Conservation (phyloP, 139 green algal genomes). For the Astrephomene gubernaculifera region DNA sequence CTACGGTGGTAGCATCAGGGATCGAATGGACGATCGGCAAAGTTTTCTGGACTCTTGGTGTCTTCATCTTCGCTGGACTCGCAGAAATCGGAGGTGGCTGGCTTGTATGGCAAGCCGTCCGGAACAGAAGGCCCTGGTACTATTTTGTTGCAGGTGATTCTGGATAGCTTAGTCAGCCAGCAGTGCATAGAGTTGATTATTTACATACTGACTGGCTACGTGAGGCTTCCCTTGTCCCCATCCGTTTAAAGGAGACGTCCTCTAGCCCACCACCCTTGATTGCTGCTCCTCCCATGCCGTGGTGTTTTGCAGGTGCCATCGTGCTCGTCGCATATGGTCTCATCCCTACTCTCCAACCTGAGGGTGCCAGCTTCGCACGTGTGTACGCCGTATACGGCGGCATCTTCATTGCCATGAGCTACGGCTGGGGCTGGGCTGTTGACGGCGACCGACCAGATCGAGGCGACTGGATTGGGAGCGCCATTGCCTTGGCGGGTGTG, state of each 20-base stretch:
- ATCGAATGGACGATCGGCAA: constrained; percentile 57
- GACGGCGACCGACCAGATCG: constrained; percentile 78
- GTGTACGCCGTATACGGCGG: constrained; percentile 87
- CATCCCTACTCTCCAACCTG: constrained; percentile 84
- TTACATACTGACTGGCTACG: no score
- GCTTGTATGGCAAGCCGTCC: constrained; percentile 86
- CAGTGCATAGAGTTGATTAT: no score
- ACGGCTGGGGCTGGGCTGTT: constrained; percentile 86
- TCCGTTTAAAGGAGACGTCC: no score
- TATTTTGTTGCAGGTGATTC: constrained; percentile 62
- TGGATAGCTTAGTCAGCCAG: no score
- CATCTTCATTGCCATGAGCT: constrained; percentile 91
- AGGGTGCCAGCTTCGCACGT: constrained; percentile 54
- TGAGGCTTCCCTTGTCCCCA: no score
- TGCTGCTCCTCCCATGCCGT: neutral
- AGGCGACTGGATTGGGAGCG: constrained; percentile 81
- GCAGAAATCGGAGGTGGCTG: constrained; percentile 90
- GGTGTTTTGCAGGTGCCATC: constrained; percentile 46
- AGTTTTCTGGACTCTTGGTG: constrained; percentile 52
- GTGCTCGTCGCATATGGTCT: constrained; percentile 83
- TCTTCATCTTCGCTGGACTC: constrained; percentile 63
- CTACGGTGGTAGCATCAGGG: neutral
- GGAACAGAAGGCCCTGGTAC: constrained; percentile 66
- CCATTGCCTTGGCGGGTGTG: constrained; percentile 81
- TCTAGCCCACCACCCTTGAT: no score